Base-by-base conservation (phyloP, 73 alveolate genomes). In the Diophrys sp. region DNA sequence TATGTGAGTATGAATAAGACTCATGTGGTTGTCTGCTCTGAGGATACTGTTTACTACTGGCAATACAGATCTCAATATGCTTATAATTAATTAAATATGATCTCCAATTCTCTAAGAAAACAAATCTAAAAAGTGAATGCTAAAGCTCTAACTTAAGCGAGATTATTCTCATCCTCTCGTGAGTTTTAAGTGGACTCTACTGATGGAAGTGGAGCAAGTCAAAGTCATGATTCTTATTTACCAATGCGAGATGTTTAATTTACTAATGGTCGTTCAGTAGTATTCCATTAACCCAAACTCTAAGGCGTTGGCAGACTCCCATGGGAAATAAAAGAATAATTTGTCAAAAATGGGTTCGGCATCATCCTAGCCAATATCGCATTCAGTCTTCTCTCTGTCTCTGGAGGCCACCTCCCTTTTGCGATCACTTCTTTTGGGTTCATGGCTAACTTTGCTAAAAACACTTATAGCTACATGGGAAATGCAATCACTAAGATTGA, bases 1-100 rank as follows among this genome's bases (percentile, higher is more conserved):
- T 97, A 82, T 70, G 98, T 94, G 27, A 91, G 98, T 2, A 96
- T 98, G 99, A 98, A 98, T 71, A 92, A 95, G 71, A 95, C 99
- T 73, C 99, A 97, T 81, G 97, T 96, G 68, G 92, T 94, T 2
- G 96, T 85, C 14, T 83, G 95, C 53, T 81, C 92, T 29, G 97
- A 92, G 85, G 97, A 92, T 72, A 88, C 85, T 0, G 95, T 92
- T 67, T 92, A 92, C 76, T 85, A 85, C 67, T 92, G 97, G 97
- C 89, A 87, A 74, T 92, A 85, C 78, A 75, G 95, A 33, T 78
- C 91, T 11, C 73, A 72, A 31, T 75, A 79, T 54, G 30, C 94
- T 2, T 54, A 66, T 66, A n/a, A 66, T 66, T 66, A 11, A 66
- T 11, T n/a, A 26, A 66, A 66, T 11, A 66, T 44, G 62, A 44